A percentile compares a stretch with the other conserved stretches of the same genome.
These are phyloP conservation scores for Colletotrichum neosansevieriae DNA, from an alignment of 2,329 filamentous ascomycete species.

Conservation along the genomic window DNA sequence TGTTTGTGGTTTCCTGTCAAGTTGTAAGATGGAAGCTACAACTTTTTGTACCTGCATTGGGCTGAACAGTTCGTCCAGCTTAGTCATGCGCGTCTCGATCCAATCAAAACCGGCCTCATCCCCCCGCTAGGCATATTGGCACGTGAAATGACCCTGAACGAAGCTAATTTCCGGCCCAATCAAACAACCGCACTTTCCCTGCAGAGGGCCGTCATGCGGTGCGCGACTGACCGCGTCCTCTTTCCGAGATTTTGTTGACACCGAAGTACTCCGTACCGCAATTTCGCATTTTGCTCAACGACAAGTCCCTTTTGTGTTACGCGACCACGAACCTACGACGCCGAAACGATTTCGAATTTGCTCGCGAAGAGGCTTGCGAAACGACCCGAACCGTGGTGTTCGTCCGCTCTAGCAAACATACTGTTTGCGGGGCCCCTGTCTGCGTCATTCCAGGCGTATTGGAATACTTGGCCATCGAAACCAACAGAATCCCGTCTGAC, in stretches of 20 bases:
- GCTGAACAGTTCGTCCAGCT: slow-evolving; percentile 7
- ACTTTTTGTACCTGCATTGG: slow-evolving; percentile 1
- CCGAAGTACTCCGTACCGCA: slow-evolving; percentile 32
- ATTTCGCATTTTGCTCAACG: slow-evolving; percentile 37
- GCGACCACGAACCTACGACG: slow-evolving; percentile 34
- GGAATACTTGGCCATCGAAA: slow-evolving; percentile 29
- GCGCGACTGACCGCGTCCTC: slow-evolving; percentile 40
- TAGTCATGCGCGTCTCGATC: slow-evolving; percentile 14
- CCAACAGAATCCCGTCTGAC: slow-evolving; percentile 25
- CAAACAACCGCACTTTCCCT: slow-evolving; percentile 32
- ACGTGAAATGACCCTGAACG: slow-evolving; percentile 39
- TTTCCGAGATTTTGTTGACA: slow-evolving; percentile 41
- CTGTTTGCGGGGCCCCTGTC: slow-evolving; percentile 35
- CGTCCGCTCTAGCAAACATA: slow-evolving; percentile 4
- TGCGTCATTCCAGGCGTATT: slow-evolving; percentile 34
- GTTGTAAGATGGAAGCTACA: no score
- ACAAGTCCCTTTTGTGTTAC: slow-evolving; percentile 37
- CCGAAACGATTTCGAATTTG: slow-evolving; percentile 27
- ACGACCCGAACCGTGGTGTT: slow-evolving; percentile 1
- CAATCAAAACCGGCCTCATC: slow-evolving; percentile 3
- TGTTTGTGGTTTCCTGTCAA: no score
- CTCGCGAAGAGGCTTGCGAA: slow-evolving; percentile 6
- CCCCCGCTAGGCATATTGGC: slow-evolving; percentile 35
- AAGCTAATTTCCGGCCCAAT: slow-evolving; percentile 41
- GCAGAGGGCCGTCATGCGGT: slow-evolving; percentile 39